Evolutionary conservation across 2,329 filamentous ascomycete genomes (phyloP), one percentile per base, ranked within the genome.

Genomic region (Colletotrichum sidae): DNA sequence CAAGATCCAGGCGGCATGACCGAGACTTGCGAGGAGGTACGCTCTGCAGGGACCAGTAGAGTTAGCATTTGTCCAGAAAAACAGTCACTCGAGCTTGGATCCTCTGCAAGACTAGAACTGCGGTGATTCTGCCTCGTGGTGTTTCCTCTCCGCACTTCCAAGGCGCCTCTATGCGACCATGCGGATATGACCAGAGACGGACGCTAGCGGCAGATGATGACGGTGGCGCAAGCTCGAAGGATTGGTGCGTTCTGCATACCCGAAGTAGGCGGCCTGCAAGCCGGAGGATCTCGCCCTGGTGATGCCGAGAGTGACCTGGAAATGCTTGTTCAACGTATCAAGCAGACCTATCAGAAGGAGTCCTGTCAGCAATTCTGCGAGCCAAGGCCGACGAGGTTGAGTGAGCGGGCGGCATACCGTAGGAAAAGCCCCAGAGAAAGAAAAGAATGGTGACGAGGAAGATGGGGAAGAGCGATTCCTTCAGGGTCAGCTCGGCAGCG

Each of bases 391-490:
- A 8, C 1, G 5, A 0, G 17, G 17, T 17, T 17, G 17, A 17
- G 17, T n/a, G 25, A 78, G 76, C 0, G 11, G 10, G 42, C 10
- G 6, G 42, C 42, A n/a, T 25, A 66, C 67, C 67, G 56, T 69
- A 69, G 10, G 67, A 67, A 41, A 69, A 69, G 2, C 67, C 67
- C 67, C 67, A 69, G 8, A 69, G 67, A 34, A 69, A 69, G 54
- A 69, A 69, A 13, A 69, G 60, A 34, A 78, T 73, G 7, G 81
- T 83, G 50, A 92, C 90, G 5, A 93, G 82, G 59, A 81, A 80
- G 50, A 92, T 83, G 3, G 90, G 91, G 69, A 86, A 85, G 57
- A 93, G 81, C 11, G 90, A 92, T 71, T 91, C 83, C 56, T 88
- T 81, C 37, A 92, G 74, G 0, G 89, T 92, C 67, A 93, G 79